A percentile compares a stretch with the other conserved stretches of the same genome.
These are phyloP conservation scores for Phytophthora multivora DNA, from an alignment of 352 stramenopile species.

Conservation along the genomic window DNA sequence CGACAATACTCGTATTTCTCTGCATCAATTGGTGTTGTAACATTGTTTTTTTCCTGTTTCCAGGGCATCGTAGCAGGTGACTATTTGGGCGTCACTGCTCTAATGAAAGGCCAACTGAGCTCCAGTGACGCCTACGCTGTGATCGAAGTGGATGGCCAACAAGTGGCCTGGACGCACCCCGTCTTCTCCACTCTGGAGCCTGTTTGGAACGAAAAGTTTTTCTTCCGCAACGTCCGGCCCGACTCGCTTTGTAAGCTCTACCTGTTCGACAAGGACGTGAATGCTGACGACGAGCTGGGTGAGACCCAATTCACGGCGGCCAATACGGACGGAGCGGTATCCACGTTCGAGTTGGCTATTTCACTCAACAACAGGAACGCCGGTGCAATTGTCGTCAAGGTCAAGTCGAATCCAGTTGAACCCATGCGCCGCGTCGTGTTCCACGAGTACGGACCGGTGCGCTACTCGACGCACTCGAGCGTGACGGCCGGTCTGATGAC, in stretches of 20 bases:
- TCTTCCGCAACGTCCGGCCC: constrained; percentile 36
- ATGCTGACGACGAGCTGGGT: constrained; percentile 37
- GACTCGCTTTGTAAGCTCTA: constrained; percentile 36
- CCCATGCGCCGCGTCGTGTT: constrained; percentile 5
- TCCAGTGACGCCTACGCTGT: constrained; percentile 44
- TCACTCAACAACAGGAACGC: constrained; percentile 17
- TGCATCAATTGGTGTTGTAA: constrained; percentile 1
- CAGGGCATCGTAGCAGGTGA: constrained; percentile 38
- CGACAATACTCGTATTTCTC: constrained; percentile 7
- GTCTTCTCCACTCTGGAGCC: constrained; percentile 41
- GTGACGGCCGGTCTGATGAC: constrained; percentile 41
- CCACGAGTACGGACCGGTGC: constrained; percentile 37
- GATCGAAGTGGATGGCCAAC: constrained; percentile 40
- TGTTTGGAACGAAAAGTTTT: constrained; percentile 47
- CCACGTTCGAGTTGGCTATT: constrained; percentile 39
- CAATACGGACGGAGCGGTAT: constrained; percentile 30
- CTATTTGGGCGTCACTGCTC: constrained; percentile 30
- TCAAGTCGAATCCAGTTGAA: constrained; percentile 30
- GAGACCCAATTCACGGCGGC: constrained; percentile 30
- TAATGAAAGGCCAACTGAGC: constrained; percentile 34
- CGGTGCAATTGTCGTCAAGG: constrained; percentile 36
- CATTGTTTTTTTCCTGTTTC: background rate
- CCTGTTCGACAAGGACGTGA: constrained; percentile 46
- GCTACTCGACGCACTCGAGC: constrained; percentile 47
- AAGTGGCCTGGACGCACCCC: constrained; percentile 43